These are phyloP conservation scores for Fusarium nelsonii DNA, from an alignment of 2,329 filamentous ascomycete species.

Conservation along the genomic window DNA sequence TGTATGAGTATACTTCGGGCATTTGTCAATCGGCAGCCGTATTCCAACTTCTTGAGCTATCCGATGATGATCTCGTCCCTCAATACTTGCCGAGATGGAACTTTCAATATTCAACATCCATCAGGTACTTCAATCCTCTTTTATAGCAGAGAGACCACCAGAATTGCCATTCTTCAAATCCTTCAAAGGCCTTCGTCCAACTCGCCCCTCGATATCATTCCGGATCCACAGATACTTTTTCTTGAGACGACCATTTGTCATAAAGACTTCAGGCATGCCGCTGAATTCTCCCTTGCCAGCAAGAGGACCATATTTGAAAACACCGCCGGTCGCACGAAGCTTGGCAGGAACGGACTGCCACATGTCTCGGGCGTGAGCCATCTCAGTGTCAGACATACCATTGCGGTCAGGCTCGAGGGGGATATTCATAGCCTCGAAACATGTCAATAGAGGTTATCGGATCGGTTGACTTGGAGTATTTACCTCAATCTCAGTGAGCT, in stretches of 20 bases:
- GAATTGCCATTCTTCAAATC: constrained; percentile 9
- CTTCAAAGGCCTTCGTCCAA: constrained; percentile 5
- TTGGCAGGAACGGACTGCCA: constrained; percentile 24
- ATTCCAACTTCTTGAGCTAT: too few relatives aligned
- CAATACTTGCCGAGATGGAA: too few relatives aligned
- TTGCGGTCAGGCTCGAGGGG: neutral
- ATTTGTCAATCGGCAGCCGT: neutral
- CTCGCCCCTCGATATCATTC: constrained; percentile 4
- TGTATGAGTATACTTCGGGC: neutral
- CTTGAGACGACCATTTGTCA: constrained; percentile 20
- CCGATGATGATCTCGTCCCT: too few relatives aligned
- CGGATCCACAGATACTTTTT: constrained; percentile 14
- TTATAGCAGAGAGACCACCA: neutral
- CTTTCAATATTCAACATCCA: too few relatives aligned
- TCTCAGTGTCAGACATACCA: neutral
- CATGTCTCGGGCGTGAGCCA: constrained; percentile 19
- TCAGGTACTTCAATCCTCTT: neutral
- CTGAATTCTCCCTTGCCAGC: constrained; percentile 9
- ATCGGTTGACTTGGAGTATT: rapidly evolving
- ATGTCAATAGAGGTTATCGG: neutral
- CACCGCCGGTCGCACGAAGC: constrained; percentile 9
- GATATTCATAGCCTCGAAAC: constrained; percentile 8
- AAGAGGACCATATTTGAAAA: constrained; percentile 14
- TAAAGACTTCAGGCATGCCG: constrained; percentile 8
- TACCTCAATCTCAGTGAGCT: constrained; percentile 17